These are phyloP conservation scores for Pneumocystis carinii DNA, from an alignment of 1,139 yeast genomes.

Conservation along the genomic window DNA sequence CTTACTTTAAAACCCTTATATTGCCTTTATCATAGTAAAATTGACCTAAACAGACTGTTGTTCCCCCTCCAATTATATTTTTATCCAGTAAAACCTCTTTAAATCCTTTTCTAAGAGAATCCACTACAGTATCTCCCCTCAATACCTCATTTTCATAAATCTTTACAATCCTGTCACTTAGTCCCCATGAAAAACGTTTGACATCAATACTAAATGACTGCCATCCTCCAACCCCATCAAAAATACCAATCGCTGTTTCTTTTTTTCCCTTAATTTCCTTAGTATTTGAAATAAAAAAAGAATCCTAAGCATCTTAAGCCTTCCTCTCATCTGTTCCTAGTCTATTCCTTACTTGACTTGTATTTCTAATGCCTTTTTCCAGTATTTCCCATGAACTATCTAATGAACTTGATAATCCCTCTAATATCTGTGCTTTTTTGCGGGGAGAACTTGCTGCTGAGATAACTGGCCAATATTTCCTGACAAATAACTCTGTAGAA, in stretches of 20 bases:
- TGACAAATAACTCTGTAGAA: no score
- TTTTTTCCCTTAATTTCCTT: neutral
- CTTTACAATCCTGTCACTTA: neutral
- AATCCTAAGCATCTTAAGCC: neutral
- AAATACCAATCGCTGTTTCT: conserved; percentile 59
- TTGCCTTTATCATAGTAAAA: conserved; percentile 37
- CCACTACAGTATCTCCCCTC: neutral
- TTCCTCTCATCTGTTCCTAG: no score
- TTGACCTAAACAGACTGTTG: conserved; percentile 80
- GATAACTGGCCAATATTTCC: no score
- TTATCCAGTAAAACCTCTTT: conserved; percentile 33
- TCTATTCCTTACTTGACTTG: no score
- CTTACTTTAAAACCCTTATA: conserved; percentile 43
- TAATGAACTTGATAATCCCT: no score
- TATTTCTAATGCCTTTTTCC: no score
- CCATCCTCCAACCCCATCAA: conserved; percentile 99
- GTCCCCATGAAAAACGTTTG: conserved; percentile 20
- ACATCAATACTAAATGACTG: conserved; percentile 81
- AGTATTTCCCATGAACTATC: no score
- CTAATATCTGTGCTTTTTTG: no score
- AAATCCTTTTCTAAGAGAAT: neutral
- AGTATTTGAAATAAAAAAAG: neutral
- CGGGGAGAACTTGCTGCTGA: no score
- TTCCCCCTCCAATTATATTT: conserved; percentile 74
- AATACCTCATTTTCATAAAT: neutral